Base-by-base conservation (phyloP, 306 rosid species). In the Cicer arietinum region DNA sequence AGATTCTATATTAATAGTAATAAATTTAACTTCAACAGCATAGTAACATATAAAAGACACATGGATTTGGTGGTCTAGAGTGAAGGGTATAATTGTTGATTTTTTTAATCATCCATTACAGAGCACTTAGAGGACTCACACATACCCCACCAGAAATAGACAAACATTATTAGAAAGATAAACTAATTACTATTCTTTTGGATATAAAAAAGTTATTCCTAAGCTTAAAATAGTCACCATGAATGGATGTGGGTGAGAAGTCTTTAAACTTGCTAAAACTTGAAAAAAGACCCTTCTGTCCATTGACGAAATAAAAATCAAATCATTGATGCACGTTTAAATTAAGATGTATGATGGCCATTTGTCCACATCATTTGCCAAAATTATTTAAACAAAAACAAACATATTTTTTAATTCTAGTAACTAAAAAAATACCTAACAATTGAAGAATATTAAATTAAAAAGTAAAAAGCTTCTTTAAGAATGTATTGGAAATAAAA, bases 1-100 rank as follows among this genome's bases (percentile, higher is more conserved):
- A 75, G 25, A 14, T 51, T 63, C 64, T 42, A 64, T 50, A 65
- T 42, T 52, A 11, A 50, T 63, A 39, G n/a, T 10, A 20, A 6
- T 20, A 41, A 39, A 12, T 42, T 67, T 51, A 77, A 57, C 61
- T 17, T 18, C 61, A 18, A 44, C 61, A 20, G 6, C 59, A 52
- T 56, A 44, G 54, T 35, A 10, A 9, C 54, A 54, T 2, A 59
- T 37, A 35, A 18, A 63, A 22, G 18, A 50, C 14, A 11, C 67
- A 12, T n/a, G 37, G 57, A 11, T 40, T 17, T 16, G n/a, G 39
- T 22, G 22, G 14, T 10, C 62, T 57, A 20, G 5, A 10, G 8
- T 18, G 61, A 4, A 54, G 35, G 61, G 37, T 54, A 3, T 54
- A 18, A 18, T 17, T 54, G 3, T 54, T 54, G 10, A 5, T 18